These are phyloP conservation scores for Teratosphaeria gauchensis DNA, from an alignment of 2,329 filamentous ascomycete genomes.

Conservation along the genomic window DNA sequence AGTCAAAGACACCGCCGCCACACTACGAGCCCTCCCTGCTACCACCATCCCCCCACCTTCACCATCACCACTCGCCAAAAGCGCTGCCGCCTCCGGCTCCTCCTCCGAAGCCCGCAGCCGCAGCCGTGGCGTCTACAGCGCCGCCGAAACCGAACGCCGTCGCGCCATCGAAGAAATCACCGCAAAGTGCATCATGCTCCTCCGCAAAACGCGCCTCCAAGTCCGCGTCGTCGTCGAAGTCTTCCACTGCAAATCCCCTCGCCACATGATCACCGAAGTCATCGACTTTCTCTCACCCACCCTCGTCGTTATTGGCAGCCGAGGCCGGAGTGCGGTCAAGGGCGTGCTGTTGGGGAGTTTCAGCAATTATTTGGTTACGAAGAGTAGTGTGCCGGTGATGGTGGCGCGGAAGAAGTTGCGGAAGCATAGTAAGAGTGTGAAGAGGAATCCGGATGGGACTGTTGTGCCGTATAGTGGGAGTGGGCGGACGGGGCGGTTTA, in stretches of 20 bases:
- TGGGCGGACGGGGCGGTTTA: constrained; percentile 20
- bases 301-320: constrained; percentile 82
- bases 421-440: constrained; percentile 57
- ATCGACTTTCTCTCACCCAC: constrained; percentile 90
- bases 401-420: constrained; percentile 83
- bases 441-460: constrained; percentile 22
- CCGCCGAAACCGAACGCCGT: constrained; percentile 66
- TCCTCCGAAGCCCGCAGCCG: constrained; percentile 14
- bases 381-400: constrained; percentile 96
- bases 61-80: constrained; percentile 19
- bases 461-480: constrained; percentile 22
- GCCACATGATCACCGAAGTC: constrained; percentile 91
- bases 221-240: constrained; percentile 92
- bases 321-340: constrained; percentile 84
- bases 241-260: constrained; percentile 95
- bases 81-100: constrained; percentile 3
- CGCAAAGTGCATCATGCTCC: constrained; percentile 68
- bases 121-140: constrained; percentile 32
- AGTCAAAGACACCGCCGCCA: constrained; percentile 64
- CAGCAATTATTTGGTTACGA: constrained; percentile 93
- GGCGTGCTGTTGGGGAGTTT: constrained; percentile 93
- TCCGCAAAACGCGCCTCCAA: constrained; percentile 85
- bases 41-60: constrained; percentile 16
- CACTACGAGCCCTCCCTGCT: constrained; percentile 55
- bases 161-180: constrained; percentile 77